These are phyloP conservation scores for Solanum piurae DNA, from an alignment of 257 asterid species.

Conservation along the genomic window DNA sequence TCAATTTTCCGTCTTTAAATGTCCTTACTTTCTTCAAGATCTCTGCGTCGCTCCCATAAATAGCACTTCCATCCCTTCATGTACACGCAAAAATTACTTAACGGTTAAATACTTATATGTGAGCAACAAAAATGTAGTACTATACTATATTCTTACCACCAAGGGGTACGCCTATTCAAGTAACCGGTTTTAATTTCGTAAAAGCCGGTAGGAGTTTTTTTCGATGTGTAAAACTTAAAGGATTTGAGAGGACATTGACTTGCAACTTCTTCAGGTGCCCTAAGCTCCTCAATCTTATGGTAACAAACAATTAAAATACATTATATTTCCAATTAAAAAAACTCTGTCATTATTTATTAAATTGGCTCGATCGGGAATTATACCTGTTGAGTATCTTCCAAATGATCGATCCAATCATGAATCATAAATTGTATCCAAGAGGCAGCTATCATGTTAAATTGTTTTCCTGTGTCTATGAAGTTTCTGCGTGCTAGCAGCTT, in stretches of 20 bases:
- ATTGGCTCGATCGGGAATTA: no score
- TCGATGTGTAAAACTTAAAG: conserved; percentile 40
- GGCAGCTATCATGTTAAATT: conserved; percentile 60
- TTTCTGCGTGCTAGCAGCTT: neutral
- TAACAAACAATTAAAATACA: no score
- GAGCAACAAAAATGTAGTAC: no score
- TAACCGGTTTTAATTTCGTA: conserved; percentile 28
- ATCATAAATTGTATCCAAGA: conserved; percentile 73
- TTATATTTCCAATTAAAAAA: no score
- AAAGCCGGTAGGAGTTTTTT: conserved; percentile 19
- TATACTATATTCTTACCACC: conserved; percentile 35
- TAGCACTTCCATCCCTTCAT: conserved; percentile 58
- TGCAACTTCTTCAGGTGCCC: conserved; percentile 42
- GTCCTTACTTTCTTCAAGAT: conserved; percentile 26
- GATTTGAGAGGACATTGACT: conserved; percentile 48
- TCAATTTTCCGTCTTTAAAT: conserved; percentile 47
- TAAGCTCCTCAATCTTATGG: conserved; percentile 33
- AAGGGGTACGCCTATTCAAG: conserved; percentile 41
- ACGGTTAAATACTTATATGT: no score
- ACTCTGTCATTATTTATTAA: no score
- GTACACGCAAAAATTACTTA: neutral
- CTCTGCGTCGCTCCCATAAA: conserved; percentile 37
- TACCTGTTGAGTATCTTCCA: conserved; percentile 39
- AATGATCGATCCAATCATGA: conserved; percentile 65
- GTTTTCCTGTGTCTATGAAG: conserved; percentile 36